These are phyloP conservation scores for Fusarium sp. DNA, from an alignment of 2,329 filamentous ascomycete species.

Conservation along the genomic window DNA sequence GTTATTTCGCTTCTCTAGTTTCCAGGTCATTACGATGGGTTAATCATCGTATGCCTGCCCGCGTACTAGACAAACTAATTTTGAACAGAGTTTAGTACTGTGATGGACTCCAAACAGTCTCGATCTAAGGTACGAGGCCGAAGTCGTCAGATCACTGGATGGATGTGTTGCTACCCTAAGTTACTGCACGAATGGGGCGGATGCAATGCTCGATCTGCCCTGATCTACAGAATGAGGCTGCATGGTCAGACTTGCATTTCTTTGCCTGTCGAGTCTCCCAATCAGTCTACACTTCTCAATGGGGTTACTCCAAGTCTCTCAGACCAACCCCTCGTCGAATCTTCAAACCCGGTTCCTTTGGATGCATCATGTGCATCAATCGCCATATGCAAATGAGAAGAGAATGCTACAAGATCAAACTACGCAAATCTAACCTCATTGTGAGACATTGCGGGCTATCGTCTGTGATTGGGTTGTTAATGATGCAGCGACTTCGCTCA, in stretches of 20 bases:
- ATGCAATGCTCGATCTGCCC: conserved; percentile 22
- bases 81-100: neutral
- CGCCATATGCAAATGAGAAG: conserved; percentile 11
- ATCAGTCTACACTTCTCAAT: neutral
- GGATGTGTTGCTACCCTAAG: conserved; percentile 1
- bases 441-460: conserved; percentile 27
- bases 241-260: conserved; percentile 27
- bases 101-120: neutral
- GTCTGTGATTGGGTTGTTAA: conserved; percentile 6
- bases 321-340: neutral
- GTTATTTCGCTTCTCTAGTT: neutral
- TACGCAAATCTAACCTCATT: neutral
- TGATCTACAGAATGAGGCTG: conserved; percentile 29
- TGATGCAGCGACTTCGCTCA: conserved; percentile 17
- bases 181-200: conserved; percentile 16
- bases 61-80: neutral
- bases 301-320: neutral
- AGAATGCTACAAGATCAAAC: neutral
- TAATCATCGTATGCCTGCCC: neutral
- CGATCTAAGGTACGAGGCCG: neutral
- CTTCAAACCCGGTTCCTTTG: neutral
- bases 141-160: neutral
- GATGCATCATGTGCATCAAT: conserved; percentile 15
- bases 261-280: conserved; percentile 9
- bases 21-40: neutral